Evolutionary conservation across 1,139 yeast species (phyloP), one percentile per base, ranked within the genome.

Genomic region (Pneumocystis jirovecii): DNA sequence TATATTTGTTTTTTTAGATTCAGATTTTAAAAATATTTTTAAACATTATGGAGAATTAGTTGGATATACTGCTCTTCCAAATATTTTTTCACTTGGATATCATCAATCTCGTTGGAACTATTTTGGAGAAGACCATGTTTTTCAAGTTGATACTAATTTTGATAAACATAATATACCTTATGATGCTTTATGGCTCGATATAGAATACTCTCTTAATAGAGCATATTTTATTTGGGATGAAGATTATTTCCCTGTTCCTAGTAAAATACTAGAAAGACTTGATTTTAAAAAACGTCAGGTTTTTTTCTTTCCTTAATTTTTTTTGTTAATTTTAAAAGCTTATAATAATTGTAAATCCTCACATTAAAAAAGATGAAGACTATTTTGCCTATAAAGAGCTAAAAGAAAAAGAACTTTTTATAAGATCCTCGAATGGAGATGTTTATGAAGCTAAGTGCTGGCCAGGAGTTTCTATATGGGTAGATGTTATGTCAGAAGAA

Each of bases 101-200:
- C 98, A 93, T 73, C 97, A 91, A 75, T 93, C 97, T 74, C 81
- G 98, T 72, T 93, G 98, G 98, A 95, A 93, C 75, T 93, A 93
- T 76, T 89, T 89, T 72, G 90, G 87, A 70, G 91, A 88, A 72
- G 81, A 81, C 12, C 98, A 93, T 75, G 93, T 93, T 0, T 75
- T 89, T 59, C 84, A 81, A 7, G 86, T 93, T 35, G 82, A 82
- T 69, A 74, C 79, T 3, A 80, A 83, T 68, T 86, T 95, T 80
- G 97, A 93, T 74, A 79, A 82, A 68, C 74, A 82, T 71, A 82
- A 79, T 64, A 85, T 95, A 67, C 97, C 98, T 2, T 88, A 85
- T 73, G 99, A 93, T 74, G 85, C 88, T 10, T 87, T 93, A 66
- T 93, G 99, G 99, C 81, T 93, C 65, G 99, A 93, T 75, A 83